Evolutionary conservation across 768 basidiomycete genomes (phyloP), one percentile per base, ranked within the genome.

Genomic region (Lactarius hengduanensis): DNA sequence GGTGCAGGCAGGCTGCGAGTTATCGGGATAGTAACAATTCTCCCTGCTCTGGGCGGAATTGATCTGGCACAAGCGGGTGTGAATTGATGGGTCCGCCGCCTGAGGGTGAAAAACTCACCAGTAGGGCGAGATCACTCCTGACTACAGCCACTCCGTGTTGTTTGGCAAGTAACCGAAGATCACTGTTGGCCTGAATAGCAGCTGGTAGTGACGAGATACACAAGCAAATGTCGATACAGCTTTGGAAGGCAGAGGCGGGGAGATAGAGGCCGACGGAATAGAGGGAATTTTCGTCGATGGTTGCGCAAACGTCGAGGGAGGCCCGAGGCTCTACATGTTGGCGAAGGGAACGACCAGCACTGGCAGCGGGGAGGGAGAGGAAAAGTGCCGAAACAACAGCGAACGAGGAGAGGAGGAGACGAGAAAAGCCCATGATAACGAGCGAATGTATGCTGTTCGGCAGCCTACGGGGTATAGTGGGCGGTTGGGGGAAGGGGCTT

Each of bases 121-220:
- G 50, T 8, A 20, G 8, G 9, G n/a, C 32, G 30, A 74, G 65
- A 32, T 70, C 62, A 10, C 58, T 55, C 16, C 38, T 56, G 13
- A 73, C 59, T 8, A 36, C 20, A 16, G 8, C 15, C 15, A 36
- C 22, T 34, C 73, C 73, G 47, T 65, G 69, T 5, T 63, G 32
- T 20, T 64, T 26, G 26, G 53, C 60, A 40, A 73, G 65, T 1
- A 18, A 41, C 15, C 41, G 30, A 57, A 74, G 61, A 16, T 64
- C 20, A 9, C 32, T 55, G 45, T 68, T 38, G 38, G 59, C 10
- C 22, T 62, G 38, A 36, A 74, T 57, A 10, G 40, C 41, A 63
- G 69, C 28, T 5, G 73, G 62, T 2, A 74, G 57, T 0, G 72
- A 59, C 9, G 80, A 78, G 30, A 80, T 71, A 68, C 81, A 82